phyloP scores from a whole-genome alignment of 768 basidiomycete genomes.

The Tulasnella sp. region DNA sequence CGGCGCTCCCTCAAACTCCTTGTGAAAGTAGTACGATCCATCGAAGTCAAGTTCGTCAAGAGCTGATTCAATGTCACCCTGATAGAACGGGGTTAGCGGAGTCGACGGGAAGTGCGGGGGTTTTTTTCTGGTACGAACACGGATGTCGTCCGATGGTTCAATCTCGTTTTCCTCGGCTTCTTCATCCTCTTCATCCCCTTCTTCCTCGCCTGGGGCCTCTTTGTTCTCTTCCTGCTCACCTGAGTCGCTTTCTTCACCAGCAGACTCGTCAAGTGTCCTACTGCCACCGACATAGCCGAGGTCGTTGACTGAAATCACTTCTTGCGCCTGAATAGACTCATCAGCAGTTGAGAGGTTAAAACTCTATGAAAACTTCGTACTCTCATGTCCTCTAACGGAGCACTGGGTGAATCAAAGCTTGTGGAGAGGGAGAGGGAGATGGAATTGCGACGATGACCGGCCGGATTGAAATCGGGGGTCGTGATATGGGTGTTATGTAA shows the following conservation, averaged over 20 bases:
- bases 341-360: too few relatives aligned
- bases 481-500: too few relatives aligned
- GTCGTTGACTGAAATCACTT: too few relatives aligned
- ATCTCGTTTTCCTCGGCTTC: neutral
- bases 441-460: too few relatives aligned
- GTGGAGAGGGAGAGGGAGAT: too few relatives aligned
- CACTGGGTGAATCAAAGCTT: too few relatives aligned
- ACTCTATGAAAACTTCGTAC: too few relatives aligned
- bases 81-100: neutral
- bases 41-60: neutral
- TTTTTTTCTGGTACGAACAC: neutral
- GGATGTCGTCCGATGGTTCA: neutral
- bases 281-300: too few relatives aligned
- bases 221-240: neutral
- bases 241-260: neutral
- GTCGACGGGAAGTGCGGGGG: neutral
- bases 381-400: too few relatives aligned
- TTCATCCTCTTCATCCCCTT: neutral
- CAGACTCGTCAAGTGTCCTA: too few relatives aligned
- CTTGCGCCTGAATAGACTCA: too few relatives aligned
- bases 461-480: too few relatives aligned
- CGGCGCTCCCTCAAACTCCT: conserved; percentile 35
- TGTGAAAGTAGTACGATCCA: neutral
- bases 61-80: neutral
- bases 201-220: neutral